Percentiles rank a stretch among this genome's conserved stretches.
Evolutionary conservation across 2,329 filamentous ascomycete genomes (phyloP).

Genomic region (Aspergillus fischeri): DNA sequence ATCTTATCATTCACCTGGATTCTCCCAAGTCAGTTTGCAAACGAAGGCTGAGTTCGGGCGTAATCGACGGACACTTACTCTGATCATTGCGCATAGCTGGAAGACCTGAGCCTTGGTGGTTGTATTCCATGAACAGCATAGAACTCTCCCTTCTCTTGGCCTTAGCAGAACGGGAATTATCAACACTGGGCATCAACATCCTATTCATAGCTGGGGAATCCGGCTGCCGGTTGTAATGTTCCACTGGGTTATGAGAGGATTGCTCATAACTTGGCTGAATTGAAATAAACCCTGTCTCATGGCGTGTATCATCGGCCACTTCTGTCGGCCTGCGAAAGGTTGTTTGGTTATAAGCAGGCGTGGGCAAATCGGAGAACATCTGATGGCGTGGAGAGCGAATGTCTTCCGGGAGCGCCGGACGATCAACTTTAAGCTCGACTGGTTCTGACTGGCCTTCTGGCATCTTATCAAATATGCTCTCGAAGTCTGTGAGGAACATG

Average conservation of each 20-base stretch:
- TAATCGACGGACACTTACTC: slow-evolving; percentile 11
- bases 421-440: slow-evolving; percentile 41
- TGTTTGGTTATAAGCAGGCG: slow-evolving; percentile 58
- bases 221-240: slow-evolving; percentile 24
- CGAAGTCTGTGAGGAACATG: slow-evolving; percentile 86
- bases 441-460: slow-evolving; percentile 43
- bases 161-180: slow-evolving; percentile 37
- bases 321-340: slow-evolving; percentile 41
- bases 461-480: slow-evolving; percentile 73
- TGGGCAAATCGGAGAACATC: slow-evolving; percentile 64
- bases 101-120: slow-evolving; percentile 25
- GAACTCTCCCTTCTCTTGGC: slow-evolving; percentile 47
- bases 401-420: slow-evolving; percentile 49
- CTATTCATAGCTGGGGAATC: slow-evolving; percentile 33
- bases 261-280: slow-evolving; percentile 49
- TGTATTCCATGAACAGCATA: slow-evolving; percentile 43
- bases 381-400: slow-evolving; percentile 62
- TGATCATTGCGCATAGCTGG: slow-evolving; percentile 20
- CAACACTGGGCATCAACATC: slow-evolving; percentile 36
- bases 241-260: slow-evolving; percentile 21
- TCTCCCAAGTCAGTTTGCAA: neutral
- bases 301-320: slow-evolving; percentile 24
- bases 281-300: slow-evolving; percentile 51
- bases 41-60: neutral
- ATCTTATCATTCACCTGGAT: neutral